Base-by-base conservation (phyloP, 768 basidiomycete species). In the Lactarius quietus region DNA sequence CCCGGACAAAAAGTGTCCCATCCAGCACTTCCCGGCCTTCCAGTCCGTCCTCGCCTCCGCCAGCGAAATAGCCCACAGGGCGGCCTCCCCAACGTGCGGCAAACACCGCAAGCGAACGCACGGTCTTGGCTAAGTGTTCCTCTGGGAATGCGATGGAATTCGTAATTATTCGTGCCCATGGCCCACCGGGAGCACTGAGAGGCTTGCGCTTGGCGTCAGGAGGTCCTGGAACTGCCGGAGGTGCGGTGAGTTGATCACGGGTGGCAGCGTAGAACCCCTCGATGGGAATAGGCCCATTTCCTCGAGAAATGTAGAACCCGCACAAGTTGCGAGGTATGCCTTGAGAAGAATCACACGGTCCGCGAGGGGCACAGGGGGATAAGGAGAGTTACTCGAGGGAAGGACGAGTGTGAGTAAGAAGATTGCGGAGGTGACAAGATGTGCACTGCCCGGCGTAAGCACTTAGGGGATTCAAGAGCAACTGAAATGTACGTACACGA, bases 391-490 rank as follows among this genome's bases (percentile, higher is more conserved):
- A 60, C 69, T 59, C 67, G 71, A 68, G 60, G 68, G 57, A 84
- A 73, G 78, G 38, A 81, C 69, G 51, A 85, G 63, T 1, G 86
- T 82, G 0, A 84, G 78, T 31, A 88, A 71, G 77, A 89, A 88
- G 26, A 88, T 70, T 4, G 83, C 78, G 5, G 87, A 88, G 0
- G 89, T 92, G 43, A 89, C 81, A 1, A 86, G 74, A 68, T 85
- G 89, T 76, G 87, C 84, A 17, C 87, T 90, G 43, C 2, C 4
- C 12, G 26, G 3, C 1, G 6, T 64, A 36, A n/a, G 41, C 28
- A 20, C 39, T 1, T 18, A 57, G 36, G 18, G 17, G 26, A 28
- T n/a, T 53, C 43, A 70, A 68, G 26, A 68, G 26, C 67, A 61
- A 35, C 0, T 59, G 59, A 61, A 35, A 0, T 59, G 59, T 14